Percentiles rank a stretch among this genome's conserved stretches.
Evolutionary conservation across 192 early-diverging fungal species (phyloP).

Genomic region (Oehlia diaphana): DNA sequence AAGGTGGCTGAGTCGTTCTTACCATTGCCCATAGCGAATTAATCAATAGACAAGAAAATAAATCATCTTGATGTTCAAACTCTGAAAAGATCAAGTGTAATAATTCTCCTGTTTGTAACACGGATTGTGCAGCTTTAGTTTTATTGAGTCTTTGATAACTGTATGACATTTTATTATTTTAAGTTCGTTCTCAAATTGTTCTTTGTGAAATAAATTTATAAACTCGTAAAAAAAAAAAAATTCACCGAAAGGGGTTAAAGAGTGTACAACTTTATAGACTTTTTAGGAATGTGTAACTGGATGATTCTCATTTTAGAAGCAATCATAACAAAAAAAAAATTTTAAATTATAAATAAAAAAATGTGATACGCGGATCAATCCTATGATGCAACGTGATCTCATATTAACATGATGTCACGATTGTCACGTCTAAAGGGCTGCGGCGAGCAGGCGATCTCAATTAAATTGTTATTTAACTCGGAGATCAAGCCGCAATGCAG

Average conservation of each 20-base stretch:
- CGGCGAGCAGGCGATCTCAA: too few species aligned
- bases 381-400: too few species aligned
- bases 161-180: background rate
- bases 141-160: background rate
- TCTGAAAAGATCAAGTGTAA: slow-evolving; percentile 10
- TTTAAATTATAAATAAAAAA: too few species aligned
- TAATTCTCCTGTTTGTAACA: background rate
- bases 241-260: background rate
- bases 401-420: too few species aligned
- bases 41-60: slow-evolving; percentile 10
- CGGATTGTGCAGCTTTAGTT: slow-evolving; percentile 14
- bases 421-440: too few species aligned
- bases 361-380: too few species aligned
- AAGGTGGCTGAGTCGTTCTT: background rate
- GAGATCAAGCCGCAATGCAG: too few species aligned
- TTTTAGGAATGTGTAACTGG: background rate
- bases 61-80: slow-evolving; percentile 15
- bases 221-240: background rate
- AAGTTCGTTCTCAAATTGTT: background rate
- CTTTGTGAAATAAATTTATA: background rate
- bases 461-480: too few species aligned
- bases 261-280: background rate
- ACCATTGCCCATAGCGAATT: slow-evolving; percentile 14
- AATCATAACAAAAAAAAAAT: background rate
- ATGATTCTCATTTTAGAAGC: background rate